Conservation (phyloP, 148 eudicot genomes). For the Fagopyrum homotropicum region DNA sequence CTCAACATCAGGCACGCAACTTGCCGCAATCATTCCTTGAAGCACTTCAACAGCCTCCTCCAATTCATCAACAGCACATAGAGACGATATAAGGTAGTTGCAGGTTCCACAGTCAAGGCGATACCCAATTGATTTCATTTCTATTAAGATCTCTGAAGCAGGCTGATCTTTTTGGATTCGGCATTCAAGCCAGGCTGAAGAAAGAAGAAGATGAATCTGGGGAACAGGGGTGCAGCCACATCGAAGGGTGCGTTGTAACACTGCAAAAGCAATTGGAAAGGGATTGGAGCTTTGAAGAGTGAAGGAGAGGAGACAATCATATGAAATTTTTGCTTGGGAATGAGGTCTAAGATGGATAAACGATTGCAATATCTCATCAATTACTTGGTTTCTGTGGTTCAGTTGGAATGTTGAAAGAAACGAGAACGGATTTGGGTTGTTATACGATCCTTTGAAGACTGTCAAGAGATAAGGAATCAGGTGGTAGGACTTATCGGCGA, state of each 20-base stretch:
- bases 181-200: slow-evolving; percentile 53
- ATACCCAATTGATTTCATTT: slow-evolving; percentile 68
- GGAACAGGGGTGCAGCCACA: slow-evolving; percentile 73
- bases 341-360: slow-evolving; percentile 54
- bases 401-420: slow-evolving; percentile 42
- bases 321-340: slow-evolving; percentile 33
- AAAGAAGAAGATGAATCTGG: slow-evolving; percentile 52
- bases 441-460: slow-evolving; percentile 27
- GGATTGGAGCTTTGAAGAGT: slow-evolving; percentile 49
- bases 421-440: slow-evolving; percentile 51
- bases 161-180: slow-evolving; percentile 29
- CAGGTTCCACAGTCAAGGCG: slow-evolving; percentile 67
- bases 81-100: slow-evolving; percentile 66
- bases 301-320: slow-evolving; percentile 58
- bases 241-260: slow-evolving; percentile 62
- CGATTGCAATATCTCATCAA: slow-evolving; percentile 72
- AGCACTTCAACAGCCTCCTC: slow-evolving; percentile 61
- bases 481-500: slow-evolving; percentile 39
- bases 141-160: slow-evolving; percentile 36
- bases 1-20: slow-evolving; percentile 61
- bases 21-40: slow-evolving; percentile 47
- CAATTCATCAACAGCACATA: slow-evolving; percentile 61
- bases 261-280: slow-evolving; percentile 58
- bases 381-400: slow-evolving; percentile 26
- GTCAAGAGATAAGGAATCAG: slow-evolving; percentile 50